These are phyloP conservation scores for Cryptococcus jaspeensis DNA, from an alignment of 1,284 basidiomycete species.

Conservation along the genomic window DNA sequence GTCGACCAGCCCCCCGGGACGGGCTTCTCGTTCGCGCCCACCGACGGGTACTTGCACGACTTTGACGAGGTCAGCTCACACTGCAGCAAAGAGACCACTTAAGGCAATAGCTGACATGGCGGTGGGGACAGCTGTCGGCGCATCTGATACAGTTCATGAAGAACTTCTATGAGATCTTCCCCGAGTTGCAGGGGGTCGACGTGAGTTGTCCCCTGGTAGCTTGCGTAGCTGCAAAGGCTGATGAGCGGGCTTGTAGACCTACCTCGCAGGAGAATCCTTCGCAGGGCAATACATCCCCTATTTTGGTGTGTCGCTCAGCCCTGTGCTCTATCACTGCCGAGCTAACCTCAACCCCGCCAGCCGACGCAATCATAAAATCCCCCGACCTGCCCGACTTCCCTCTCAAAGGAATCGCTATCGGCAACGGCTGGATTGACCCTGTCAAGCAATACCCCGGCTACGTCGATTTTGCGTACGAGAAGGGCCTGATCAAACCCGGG, in stretches of 20 bases:
- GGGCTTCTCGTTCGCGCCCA: slow-evolving; percentile 85
- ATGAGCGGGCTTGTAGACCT: slow-evolving; percentile 63
- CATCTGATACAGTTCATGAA: slow-evolving; percentile 81
- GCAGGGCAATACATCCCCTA: slow-evolving; percentile 99
- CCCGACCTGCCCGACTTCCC: slow-evolving; percentile 55
- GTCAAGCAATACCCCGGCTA: slow-evolving; percentile 85
- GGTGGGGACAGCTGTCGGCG: slow-evolving; percentile 66
- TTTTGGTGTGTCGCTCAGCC: slow-evolving; percentile 62
- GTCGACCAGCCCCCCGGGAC: slow-evolving; percentile 98
- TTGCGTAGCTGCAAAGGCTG: neutral
- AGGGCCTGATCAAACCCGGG: slow-evolving; percentile 71
- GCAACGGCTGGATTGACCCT: slow-evolving; percentile 97
- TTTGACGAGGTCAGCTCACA: slow-evolving; percentile 61
- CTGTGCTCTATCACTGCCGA: too few species aligned
- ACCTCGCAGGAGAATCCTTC: slow-evolving; percentile 88
- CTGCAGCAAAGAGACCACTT: neutral
- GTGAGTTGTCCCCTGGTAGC: slow-evolving; percentile 60
- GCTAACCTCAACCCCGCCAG: slow-evolving; percentile 52
- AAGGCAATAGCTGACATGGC: slow-evolving; percentile 5
- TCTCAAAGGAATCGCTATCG: slow-evolving; percentile 82
- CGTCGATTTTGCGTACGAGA: slow-evolving; percentile 79
- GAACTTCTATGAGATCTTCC: slow-evolving; percentile 88
- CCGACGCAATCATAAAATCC: slow-evolving; percentile 74
- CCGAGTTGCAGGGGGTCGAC: slow-evolving; percentile 78
- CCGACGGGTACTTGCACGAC: slow-evolving; percentile 79